Base-by-base conservation (phyloP, 257 asterid genomes). In the Solanum piurae region DNA sequence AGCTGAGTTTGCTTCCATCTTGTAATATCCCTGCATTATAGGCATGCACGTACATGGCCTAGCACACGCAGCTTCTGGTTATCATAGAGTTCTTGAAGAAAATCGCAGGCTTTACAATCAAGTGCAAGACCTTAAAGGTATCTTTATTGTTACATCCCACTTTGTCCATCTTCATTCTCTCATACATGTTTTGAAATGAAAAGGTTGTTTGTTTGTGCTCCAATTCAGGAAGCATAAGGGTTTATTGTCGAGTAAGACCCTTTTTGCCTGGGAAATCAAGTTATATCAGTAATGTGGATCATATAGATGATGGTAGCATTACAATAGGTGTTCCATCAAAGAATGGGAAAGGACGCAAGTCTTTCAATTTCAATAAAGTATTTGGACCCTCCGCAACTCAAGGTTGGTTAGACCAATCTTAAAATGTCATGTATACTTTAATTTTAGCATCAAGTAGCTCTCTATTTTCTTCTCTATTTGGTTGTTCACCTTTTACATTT, bases 91-190 rank as follows among this genome's bases (percentile, higher is more conserved):
- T 90, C 94, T 97, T 79, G 98, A 97, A 91, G 99, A 97, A 90
- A 97, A 97, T 55, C 94, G 99, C 89, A 97, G 92, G 93, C 98
- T 97, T 72, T 97, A 96, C 92, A 97, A 97, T 91, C 97, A 97
- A 96, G 99, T 97, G 88, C 99, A 97, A 88, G 99, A 97, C 91
- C 95, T 97, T 44, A 97, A 95, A 88, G 99, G 99, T 97, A 93
- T 62, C 52, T 27, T 16, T 60, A 14, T 40, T 40, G 14, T 12
- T 73, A 62, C 42, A 55, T 18, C 16, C 68, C 68, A 46, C 40
- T 80, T 11, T 46, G 42, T 46, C 20, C n/a, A 7, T 29, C 85
- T 49, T 80, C 29, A 29, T 80, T 31, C 85, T 27, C 20, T 25
- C 74, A 62, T 40, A 83, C 44, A 66, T 80, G 66, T 71, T 62